These are phyloP conservation scores for Fusarium irregulare DNA, from an alignment of 2,329 filamentous ascomycete genomes.

Conservation along the genomic window DNA sequence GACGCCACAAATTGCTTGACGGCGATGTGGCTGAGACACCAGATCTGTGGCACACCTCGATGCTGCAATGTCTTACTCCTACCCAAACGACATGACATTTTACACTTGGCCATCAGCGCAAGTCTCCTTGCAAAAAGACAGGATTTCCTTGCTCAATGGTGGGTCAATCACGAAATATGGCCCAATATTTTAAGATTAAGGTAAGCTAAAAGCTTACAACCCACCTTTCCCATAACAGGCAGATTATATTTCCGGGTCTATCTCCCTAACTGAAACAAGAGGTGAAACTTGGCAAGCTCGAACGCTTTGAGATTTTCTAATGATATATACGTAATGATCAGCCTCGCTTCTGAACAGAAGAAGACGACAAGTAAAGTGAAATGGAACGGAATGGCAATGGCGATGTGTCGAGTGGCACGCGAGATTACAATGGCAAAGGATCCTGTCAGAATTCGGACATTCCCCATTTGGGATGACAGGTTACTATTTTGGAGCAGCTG, in stretches of 20 bases:
- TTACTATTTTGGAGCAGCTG: neutral
- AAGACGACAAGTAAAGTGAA: no score
- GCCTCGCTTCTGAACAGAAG: neutral
- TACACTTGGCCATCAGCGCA: no score
- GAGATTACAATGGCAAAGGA: neutral
- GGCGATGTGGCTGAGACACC: neutral
- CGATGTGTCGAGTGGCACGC: neutral
- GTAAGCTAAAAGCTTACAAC: neutral
- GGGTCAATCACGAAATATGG: neutral
- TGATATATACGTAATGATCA: neutral
- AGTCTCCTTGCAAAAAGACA: neutral
- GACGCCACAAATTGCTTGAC: rapidly evolving
- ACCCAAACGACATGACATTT: neutral
- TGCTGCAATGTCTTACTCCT: neutral
- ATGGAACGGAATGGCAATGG: neutral
- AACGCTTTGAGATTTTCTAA: neutral
- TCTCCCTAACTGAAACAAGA: neutral
- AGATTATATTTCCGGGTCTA: conserved; percentile 5
- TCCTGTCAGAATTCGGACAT: neutral
- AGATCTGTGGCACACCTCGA: neutral
- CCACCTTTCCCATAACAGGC: neutral
- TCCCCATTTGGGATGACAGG: neutral
- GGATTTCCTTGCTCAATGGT: neutral
- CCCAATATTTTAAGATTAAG: conserved; percentile 10
- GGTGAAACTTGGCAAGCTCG: neutral